These are phyloP conservation scores for Buxus sempervirens DNA, from an alignment of 164 flowering plant genomes.

Conservation along the genomic window DNA sequence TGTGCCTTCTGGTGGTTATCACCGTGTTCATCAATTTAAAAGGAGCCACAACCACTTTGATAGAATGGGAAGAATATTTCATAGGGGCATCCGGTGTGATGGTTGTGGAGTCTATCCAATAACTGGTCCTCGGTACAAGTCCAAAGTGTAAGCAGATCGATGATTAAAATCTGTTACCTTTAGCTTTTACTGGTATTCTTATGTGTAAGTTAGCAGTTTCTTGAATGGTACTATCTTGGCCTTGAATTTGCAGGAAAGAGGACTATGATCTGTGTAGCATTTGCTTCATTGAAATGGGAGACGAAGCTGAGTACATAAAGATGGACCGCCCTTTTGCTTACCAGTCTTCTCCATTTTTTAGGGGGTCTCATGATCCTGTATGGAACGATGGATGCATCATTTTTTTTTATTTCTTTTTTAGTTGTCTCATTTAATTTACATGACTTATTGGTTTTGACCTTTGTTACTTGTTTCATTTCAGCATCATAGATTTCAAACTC, in stretches of 20 bases:
- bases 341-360: constrained; percentile 19
- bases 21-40: constrained; percentile 14
- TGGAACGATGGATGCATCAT: background rate
- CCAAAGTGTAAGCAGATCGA: constrained; percentile 67
- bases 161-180: background rate
- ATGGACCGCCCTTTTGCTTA: constrained; percentile 51
- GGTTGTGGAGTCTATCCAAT: constrained; percentile 89
- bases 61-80: constrained; percentile 43
- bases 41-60: constrained; percentile 22
- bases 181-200: background rate
- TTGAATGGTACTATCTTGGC: background rate
- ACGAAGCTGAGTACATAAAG: constrained; percentile 57
- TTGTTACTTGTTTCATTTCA: constrained; percentile 6
- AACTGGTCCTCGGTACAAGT: constrained; percentile 82
- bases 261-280: constrained; percentile 81
- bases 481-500: constrained; percentile 18
- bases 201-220: background rate
- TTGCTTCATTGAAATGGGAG: constrained; percentile 65
- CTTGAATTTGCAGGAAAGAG: constrained; percentile 47
- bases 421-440: background rate
- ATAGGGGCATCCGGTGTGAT: constrained; percentile 78
- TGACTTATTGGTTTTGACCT: background rate
- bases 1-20: no score
- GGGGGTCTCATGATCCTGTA: constrained; percentile 26
- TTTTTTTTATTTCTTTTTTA: background rate